Conservation (phyloP, 176 grass and related monocot genomes). For the Melocanna baccifera region DNA sequence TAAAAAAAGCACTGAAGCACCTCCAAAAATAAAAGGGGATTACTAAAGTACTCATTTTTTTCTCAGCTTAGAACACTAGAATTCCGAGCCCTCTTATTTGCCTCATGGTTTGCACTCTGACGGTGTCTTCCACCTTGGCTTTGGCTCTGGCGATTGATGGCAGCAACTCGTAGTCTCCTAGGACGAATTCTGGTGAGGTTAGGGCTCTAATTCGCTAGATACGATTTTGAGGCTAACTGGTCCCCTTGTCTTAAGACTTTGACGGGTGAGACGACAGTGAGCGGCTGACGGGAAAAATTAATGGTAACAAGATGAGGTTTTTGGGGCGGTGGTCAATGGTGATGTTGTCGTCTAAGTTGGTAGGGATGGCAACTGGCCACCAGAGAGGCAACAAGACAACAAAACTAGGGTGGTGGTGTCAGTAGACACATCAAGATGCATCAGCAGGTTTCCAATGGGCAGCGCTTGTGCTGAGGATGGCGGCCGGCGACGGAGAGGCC, state of each 20-base stretch:
- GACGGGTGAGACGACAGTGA: rapidly evolving
- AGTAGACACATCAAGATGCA: too few species aligned
- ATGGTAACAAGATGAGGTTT: background rate
- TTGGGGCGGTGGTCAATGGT: background rate
- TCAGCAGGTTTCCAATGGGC: too few species aligned
- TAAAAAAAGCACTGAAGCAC: background rate
- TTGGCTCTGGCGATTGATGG: background rate
- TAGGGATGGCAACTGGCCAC: too few species aligned
- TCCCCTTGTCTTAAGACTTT: background rate
- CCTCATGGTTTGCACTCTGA: background rate
- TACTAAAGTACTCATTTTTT: background rate
- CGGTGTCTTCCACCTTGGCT: background rate
- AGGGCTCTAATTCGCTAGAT: background rate
- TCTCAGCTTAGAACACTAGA: background rate
- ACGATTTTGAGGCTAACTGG: background rate
- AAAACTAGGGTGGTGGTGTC: background rate
- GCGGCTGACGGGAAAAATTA: rapidly evolving
- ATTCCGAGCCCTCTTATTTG: background rate
- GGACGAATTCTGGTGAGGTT: background rate
- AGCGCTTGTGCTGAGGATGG: too few species aligned
- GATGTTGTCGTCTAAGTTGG: too few species aligned
- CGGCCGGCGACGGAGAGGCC: too few species aligned
- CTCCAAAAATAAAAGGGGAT: background rate
- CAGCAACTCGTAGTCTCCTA: background rate
- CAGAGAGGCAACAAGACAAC: background rate